Conservation (phyloP, 1,139 yeast species). For the Meyerozyma carpophila region DNA sequence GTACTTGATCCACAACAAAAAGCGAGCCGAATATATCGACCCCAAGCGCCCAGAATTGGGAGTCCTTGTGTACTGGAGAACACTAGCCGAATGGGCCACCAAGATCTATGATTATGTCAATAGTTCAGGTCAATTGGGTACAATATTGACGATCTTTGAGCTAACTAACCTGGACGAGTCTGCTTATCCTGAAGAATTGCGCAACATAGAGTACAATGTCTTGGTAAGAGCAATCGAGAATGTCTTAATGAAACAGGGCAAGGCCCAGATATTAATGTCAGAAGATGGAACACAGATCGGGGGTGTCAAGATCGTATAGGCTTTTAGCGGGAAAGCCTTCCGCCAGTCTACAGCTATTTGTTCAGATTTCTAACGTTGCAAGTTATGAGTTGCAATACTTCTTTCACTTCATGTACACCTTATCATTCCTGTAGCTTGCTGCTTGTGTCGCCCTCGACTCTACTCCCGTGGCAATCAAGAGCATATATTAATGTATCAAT, state of each 20-base stretch:
- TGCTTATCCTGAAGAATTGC: constrained; percentile 51
- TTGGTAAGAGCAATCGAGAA: constrained; percentile 50
- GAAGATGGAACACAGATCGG: constrained; percentile 52
- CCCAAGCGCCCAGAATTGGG: constrained; percentile 38
- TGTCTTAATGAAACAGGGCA: constrained; percentile 58
- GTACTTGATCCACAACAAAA: constrained; percentile 49
- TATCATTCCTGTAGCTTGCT: background rate
- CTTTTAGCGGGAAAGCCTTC: background rate
- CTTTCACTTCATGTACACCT: no score
- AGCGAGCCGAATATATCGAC: constrained; percentile 48
- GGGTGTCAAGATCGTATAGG: constrained; percentile 62
- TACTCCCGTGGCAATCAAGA: background rate
- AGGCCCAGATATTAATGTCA: constrained; percentile 60
- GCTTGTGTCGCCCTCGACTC: background rate
- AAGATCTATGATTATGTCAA: constrained; percentile 46
- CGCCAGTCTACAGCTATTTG: no score
- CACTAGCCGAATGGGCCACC: constrained; percentile 74
- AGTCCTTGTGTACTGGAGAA: constrained; percentile 62
- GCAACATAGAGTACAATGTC: constrained; percentile 55
- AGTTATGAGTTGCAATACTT: no score
- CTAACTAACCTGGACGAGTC: constrained; percentile 60
- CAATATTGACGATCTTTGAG: constrained; percentile 80
- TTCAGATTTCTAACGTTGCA: no score
- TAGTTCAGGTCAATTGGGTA: constrained; percentile 69
- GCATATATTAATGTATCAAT: background rate